Percentiles rank a stretch among this genome's conserved stretches.
Conservation (phyloP, 768 basidiomycete genomes). For the Leucosporidium creatinivorum region DNA sequence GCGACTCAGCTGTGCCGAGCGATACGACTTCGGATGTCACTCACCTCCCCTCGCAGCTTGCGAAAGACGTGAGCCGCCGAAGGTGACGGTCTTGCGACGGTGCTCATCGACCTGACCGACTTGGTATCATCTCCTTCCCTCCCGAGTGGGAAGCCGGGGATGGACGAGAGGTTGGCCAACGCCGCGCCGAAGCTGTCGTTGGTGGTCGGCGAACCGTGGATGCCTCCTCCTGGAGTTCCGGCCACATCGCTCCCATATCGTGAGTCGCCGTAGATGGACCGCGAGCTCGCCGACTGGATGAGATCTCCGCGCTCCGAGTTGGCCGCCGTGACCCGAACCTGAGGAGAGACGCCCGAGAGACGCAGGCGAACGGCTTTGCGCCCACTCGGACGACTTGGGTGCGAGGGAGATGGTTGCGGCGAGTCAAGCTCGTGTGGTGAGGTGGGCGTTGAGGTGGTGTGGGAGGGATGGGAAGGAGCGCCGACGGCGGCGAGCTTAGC, state of each 20-base stretch:
- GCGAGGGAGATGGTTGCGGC: not conserved
- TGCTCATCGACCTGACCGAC: constrained; percentile 10
- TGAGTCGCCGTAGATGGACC: constrained; percentile 5
- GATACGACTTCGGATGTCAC: not conserved
- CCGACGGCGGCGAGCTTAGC: too few relatives aligned
- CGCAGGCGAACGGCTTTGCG: constrained; percentile 9
- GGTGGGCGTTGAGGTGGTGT: not conserved
- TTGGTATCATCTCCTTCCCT: constrained; percentile 13
- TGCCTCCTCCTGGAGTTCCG: not conserved
- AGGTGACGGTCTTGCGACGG: not conserved
- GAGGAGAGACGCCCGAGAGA: constrained; percentile 12
- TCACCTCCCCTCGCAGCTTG: constrained; percentile 18
- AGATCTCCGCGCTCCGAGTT: constrained; percentile 16
- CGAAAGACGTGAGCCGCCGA: constrained; percentile 8
- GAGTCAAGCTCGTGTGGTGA: not conserved
- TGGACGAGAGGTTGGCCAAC: constrained; percentile 7
- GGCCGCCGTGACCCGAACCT: constrained; percentile 14
- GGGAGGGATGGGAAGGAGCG: too few relatives aligned
- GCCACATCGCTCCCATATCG: not conserved
- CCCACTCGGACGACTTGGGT: not conserved
- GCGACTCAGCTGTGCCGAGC: not conserved
- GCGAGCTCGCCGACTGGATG: constrained; percentile 6
- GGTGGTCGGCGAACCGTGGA: constrained; percentile 2
- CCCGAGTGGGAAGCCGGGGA: constrained; percentile 17
- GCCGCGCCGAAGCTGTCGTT: constrained; percentile 10